Evolutionary conservation across 2,329 filamentous ascomycete species (phyloP).

Genomic region (Trichoderma oligosporum): DNA sequence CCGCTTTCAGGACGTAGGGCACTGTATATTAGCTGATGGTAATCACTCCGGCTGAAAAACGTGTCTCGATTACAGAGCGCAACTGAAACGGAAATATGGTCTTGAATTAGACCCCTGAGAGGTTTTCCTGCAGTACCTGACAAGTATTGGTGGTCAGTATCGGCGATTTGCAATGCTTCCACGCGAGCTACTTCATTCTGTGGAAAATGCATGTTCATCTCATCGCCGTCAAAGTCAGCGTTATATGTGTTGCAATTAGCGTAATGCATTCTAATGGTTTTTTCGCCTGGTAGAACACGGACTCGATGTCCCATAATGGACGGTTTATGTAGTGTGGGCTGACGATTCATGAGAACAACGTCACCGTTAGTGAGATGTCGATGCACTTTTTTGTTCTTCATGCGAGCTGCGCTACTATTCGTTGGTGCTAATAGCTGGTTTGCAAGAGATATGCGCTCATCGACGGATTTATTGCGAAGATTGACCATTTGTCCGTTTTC

Average conservation of each 20-base stretch:
- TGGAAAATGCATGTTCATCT: slow-evolving; percentile 99
- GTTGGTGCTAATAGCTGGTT: slow-evolving; percentile 90
- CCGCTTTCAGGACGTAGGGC: slow-evolving; percentile 86
- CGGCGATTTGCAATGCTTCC: slow-evolving; percentile 87
- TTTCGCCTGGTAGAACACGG: slow-evolving; percentile 86
- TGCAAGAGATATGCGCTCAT: slow-evolving; percentile 83
- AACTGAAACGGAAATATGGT: slow-evolving; percentile 94
- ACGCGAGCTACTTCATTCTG: slow-evolving; percentile 93
- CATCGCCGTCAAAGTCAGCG: slow-evolving; percentile 97
- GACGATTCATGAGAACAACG: slow-evolving; percentile 97
- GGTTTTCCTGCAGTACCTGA: slow-evolving; percentile 92
- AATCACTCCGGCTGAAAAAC: slow-evolving; percentile 82
- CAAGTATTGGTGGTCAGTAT: slow-evolving; percentile 96
- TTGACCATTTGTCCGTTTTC: slow-evolving; percentile 91
- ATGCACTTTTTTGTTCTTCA: slow-evolving; percentile 92
- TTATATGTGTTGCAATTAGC: slow-evolving; percentile 99
- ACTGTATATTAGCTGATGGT: slow-evolving; percentile 90
- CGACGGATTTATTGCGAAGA: slow-evolving; percentile 77
- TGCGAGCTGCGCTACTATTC: slow-evolving; percentile 67
- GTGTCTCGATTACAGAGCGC: slow-evolving; percentile 87
- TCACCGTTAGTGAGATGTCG: slow-evolving; percentile 95
- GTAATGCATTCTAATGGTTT: slow-evolving; percentile 99
- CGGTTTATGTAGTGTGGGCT: slow-evolving; percentile 95
- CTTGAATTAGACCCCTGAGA: slow-evolving; percentile 91
- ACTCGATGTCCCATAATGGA: slow-evolving; percentile 98